Evolutionary conservation across 352 stramenopile genomes (phyloP), one percentile per base, ranked within the genome.

Genomic region (Globisporangium parvum): DNA sequence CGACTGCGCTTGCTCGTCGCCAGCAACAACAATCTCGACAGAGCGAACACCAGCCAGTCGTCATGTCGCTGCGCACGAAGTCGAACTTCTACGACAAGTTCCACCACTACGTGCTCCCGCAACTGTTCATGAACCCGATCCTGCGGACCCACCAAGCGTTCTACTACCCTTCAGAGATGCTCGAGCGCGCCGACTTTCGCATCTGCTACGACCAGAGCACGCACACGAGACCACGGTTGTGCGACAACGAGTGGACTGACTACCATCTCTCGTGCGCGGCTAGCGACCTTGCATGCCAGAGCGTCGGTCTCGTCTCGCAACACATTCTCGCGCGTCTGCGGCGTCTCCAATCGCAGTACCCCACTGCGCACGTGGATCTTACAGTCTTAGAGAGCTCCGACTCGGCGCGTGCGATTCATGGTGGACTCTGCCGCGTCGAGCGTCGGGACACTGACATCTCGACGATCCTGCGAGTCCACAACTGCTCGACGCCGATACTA

Each of bases 211-310:
- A 31, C n/a, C n/a, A 48, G 42, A 20, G 12, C 11, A n/a, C 39
- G 26, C 8, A 47, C 44, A 2, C 58, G 45, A 4, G 18, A 41
- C 39, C 31, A 6, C 31, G 31, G 6, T 55, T 60, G 24, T 64
- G 51, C 51, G n/a, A 54, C 37, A 45, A 60, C 12, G 6, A 59
- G 3, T 64, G 51, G 58, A 55, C 35, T 18, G 59, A 63, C 31
- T 55, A 55, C 28, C 21, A 37, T 2, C 35, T 14, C 8, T 53
- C 47, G 18, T 64, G 57, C 44, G 18, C 14, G 12, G 28, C 28
- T 15, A 48, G 48, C 14, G 47, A 46, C 40, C 41, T n/a, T 6
- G 53, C 50, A 6, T 57, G 41, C 10, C 41, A 21, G 12, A 31
- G 28, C 31, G 31, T 53, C 17, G 31, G 54, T 15, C 10, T 31